A percentile compares a stretch with the other conserved stretches of the same genome.
Evolutionary conservation across 768 basidiomycete species (phyloP).

Genomic region (Dentipellis fragilis): DNA sequence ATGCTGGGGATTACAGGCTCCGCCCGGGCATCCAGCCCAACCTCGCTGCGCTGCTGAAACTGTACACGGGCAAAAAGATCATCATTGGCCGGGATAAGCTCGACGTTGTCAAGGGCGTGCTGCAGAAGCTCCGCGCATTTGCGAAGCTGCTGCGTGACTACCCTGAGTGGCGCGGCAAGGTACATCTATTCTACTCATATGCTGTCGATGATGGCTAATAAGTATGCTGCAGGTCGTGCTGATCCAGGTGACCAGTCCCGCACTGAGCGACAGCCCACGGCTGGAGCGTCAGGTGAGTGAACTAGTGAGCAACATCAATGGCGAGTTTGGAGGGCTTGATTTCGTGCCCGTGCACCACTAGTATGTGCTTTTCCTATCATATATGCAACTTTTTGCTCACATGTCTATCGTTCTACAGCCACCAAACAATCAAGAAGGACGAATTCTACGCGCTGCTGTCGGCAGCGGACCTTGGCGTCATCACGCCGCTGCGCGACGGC

Average conservation of each 20-base stretch:
- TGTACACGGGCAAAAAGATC: slow-evolving; percentile 97
- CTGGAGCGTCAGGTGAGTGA: slow-evolving; percentile 91
- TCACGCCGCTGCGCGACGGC: slow-evolving; percentile 91
- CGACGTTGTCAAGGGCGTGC: slow-evolving; percentile 95
- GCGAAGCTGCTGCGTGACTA: slow-evolving; percentile 89
- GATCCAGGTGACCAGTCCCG: slow-evolving; percentile 71
- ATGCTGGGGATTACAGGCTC: slow-evolving; percentile 28
- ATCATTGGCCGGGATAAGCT: slow-evolving; percentile 96
- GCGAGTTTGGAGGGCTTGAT: slow-evolving; percentile 87
- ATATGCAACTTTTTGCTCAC: background rate
- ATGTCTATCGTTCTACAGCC: slow-evolving; percentile 34
- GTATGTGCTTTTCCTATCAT: slow-evolving; percentile 36
- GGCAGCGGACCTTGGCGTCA: slow-evolving; percentile 89
- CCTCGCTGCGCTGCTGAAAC: slow-evolving; percentile 65
- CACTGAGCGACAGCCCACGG: slow-evolving; percentile 85
- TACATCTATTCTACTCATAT: background rate
- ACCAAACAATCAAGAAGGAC: slow-evolving; percentile 94
- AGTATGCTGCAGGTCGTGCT: background rate
- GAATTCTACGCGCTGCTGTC: slow-evolving; percentile 94
- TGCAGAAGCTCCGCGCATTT: slow-evolving; percentile 97
- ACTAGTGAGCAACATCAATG: slow-evolving; percentile 90
- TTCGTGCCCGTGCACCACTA: slow-evolving; percentile 98
- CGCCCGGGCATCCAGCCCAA: slow-evolving; percentile 85
- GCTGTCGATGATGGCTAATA: background rate
- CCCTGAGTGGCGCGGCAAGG: slow-evolving; percentile 89